phyloP scores from a whole-genome alignment of 2,329 filamentous ascomycete species.

The Alternaria panax region DNA sequence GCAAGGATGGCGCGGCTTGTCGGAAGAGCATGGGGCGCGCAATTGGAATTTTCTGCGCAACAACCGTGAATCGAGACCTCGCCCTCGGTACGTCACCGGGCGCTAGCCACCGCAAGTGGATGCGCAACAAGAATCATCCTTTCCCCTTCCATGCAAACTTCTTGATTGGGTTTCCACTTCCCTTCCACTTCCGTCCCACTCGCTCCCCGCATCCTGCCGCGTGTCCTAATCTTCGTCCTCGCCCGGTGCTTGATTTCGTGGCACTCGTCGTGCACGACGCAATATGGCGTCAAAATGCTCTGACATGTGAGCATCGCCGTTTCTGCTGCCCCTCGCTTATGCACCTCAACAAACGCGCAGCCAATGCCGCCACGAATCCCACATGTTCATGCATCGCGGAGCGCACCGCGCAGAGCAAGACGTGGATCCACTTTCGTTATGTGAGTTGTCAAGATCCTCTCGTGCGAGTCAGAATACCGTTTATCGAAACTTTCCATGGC shows the following conservation, averaged over 20 bases:
- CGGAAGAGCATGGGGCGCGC: constrained; percentile 11
- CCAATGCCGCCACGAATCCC: constrained; percentile 7
- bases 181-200: no score
- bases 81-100: constrained; percentile 22
- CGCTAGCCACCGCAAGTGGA: constrained; percentile 7
- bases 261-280: neutral
- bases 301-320: constrained; percentile 12
- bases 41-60: constrained; percentile 12
- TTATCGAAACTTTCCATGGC: neutral
- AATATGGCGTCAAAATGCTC: constrained; percentile 19
- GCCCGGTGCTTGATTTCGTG: neutral
- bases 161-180: neutral
- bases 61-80: constrained; percentile 15
- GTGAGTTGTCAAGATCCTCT: neutral
- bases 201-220: neutral
- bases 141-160: constrained; percentile 1
- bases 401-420: constrained; percentile 7
- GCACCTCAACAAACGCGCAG: constrained; percentile 12
- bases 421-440: constrained; percentile 6
- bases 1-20: constrained; percentile 19
- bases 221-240: neutral
- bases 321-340: constrained; percentile 20
- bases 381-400: constrained; percentile 18
- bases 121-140: constrained; percentile 1
- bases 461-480: neutral